Evolutionary conservation across 2,329 filamentous ascomycete genomes (phyloP).

Genomic region (Trichophyton benhamiae): DNA sequence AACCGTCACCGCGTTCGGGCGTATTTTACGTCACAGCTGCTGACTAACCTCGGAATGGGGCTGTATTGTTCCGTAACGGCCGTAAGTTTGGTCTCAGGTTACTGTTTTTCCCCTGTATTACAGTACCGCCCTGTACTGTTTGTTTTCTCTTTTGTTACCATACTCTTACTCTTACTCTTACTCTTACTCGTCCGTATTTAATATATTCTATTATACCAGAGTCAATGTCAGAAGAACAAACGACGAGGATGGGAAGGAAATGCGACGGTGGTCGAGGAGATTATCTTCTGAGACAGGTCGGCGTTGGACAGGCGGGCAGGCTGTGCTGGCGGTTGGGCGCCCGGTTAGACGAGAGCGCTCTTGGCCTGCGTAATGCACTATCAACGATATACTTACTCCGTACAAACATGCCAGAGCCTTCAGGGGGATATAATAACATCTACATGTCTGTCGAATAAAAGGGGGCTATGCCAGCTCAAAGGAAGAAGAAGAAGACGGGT

Average conservation of each 20-base stretch:
- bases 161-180: no score
- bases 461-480: not conserved
- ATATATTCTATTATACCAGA: no score
- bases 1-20: slow-evolving; percentile 6
- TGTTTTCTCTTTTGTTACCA: not conserved
- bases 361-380: not conserved
- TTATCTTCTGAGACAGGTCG: not conserved
- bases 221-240: no score
- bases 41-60: not conserved
- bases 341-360: not conserved
- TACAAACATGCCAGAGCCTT: not conserved
- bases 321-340: not conserved
- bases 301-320: not conserved
- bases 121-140: not conserved
- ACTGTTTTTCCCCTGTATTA: not conserved
- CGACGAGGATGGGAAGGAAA: no score
- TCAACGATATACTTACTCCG: not conserved
- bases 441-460: not conserved
- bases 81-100: not conserved
- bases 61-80: slow-evolving; percentile 1
- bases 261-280: no score
- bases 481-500: not conserved
- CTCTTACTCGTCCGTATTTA: no score
- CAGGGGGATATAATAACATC: no score
- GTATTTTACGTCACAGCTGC: slow-evolving; percentile 3